These are phyloP conservation scores for Argentina anserina DNA, from an alignment of 306 rosid species.

Conservation along the genomic window DNA sequence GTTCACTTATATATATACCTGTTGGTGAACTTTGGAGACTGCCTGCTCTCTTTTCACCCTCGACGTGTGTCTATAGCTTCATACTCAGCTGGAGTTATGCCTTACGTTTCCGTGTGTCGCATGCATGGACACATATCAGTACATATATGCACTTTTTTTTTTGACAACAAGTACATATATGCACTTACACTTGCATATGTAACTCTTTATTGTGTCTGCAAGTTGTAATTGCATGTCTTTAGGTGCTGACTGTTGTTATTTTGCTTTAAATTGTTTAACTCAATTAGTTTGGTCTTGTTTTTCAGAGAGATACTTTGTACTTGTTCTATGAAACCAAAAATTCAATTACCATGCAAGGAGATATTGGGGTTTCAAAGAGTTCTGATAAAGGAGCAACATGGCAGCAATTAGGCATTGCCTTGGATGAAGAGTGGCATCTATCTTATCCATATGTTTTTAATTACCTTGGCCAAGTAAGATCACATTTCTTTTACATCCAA, in stretches of 20 bases:
- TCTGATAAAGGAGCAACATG: slow-evolving; percentile 91
- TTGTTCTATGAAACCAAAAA: slow-evolving; percentile 91
- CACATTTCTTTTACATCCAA: slow-evolving; percentile 1
- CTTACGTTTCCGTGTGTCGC: background rate
- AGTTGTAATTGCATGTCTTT: too few species aligned
- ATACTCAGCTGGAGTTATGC: background rate
- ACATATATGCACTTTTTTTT: background rate
- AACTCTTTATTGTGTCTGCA: background rate
- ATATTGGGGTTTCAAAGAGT: slow-evolving; percentile 93
- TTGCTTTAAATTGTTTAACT: slow-evolving; percentile 6
- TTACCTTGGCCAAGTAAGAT: slow-evolving; percentile 66
- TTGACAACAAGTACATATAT: background rate
- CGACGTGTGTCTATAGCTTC: background rate
- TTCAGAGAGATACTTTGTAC: slow-evolving; percentile 71
- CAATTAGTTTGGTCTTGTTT: slow-evolving; percentile 12
- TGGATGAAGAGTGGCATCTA: slow-evolving; percentile 96
- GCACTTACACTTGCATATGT: background rate
- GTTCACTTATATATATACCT: background rate
- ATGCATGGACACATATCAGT: background rate
- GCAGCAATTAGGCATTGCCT: slow-evolving; percentile 84
- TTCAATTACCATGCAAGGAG: slow-evolving; percentile 82
- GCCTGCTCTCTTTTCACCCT: background rate
- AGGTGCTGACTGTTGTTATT: slow-evolving; percentile 7
- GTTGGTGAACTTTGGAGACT: background rate
- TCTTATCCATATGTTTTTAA: slow-evolving; percentile 84